These are phyloP conservation scores for Austroboletus niveus DNA, from an alignment of 1,284 basidiomycete genomes.

Conservation along the genomic window DNA sequence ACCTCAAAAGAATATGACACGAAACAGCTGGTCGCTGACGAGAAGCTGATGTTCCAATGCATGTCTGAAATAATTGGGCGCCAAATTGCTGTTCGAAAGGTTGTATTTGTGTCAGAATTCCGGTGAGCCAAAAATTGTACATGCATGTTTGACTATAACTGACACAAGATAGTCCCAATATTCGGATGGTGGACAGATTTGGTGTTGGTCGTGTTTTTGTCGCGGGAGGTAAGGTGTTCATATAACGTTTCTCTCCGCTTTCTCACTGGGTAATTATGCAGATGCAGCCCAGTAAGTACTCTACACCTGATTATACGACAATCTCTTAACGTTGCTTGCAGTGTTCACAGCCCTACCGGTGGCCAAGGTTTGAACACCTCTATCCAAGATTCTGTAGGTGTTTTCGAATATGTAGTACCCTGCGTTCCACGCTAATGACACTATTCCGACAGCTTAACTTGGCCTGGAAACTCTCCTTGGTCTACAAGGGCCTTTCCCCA, in stretches of 20 bases:
- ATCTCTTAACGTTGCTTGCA: slow-evolving; percentile 15
- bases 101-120: slow-evolving; percentile 17
- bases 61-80: slow-evolving; percentile 15
- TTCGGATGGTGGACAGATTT: slow-evolving; percentile 33
- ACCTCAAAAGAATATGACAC: slow-evolving; percentile 26
- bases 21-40: slow-evolving; percentile 27
- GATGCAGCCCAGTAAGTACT: slow-evolving; percentile 23
- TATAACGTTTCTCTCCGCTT: slow-evolving; percentile 16
- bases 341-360: slow-evolving; percentile 45
- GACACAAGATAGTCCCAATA: slow-evolving; percentile 24
- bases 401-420: background rate
- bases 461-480: slow-evolving; percentile 42
- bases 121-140: slow-evolving; percentile 16
- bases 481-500: slow-evolving; percentile 32
- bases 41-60: slow-evolving; percentile 13
- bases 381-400: slow-evolving; percentile 38
- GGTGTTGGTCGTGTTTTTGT: slow-evolving; percentile 32
- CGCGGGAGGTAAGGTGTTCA: slow-evolving; percentile 32
- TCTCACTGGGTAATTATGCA: background rate
- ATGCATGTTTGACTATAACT: background rate
- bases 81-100: slow-evolving; percentile 15
- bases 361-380: slow-evolving; percentile 44
- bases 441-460: slow-evolving; percentile 34
- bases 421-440: background rate
- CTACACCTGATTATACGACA: background rate